Evolutionary conservation across 306 rosid species (phyloP), one percentile per base, ranked within the genome.

Genomic region (Corylus heterophylla): DNA sequence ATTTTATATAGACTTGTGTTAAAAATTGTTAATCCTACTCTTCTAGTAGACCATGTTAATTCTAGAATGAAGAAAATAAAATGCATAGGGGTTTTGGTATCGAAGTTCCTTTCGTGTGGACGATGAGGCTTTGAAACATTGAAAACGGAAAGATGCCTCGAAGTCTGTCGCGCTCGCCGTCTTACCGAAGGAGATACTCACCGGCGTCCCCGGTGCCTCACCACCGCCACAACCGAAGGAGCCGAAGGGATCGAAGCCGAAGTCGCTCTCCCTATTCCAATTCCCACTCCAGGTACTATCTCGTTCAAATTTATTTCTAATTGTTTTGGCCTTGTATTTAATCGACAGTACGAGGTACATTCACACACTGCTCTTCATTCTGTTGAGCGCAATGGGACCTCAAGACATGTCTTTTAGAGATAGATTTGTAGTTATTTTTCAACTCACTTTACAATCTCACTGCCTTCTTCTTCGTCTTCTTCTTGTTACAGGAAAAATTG

Each of bases 131-230:
- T 58, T 17, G 11, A 17, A 16, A 16, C 12, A 66, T 31, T 1
- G 22, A 31, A 29, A 14, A 7, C 59, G 39, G 17, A 45, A 58
- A 56, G 17, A 89, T 91, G 93, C 87, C 87, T 51, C 89, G 91
- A 29, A 87, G 93, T 74, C 35, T 80, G 58, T 87, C 93, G 17
- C 87, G 89, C 61, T 89, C 91, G 42, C 96, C 93, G 9, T 85
- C 94, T 0, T 64, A 85, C 81, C 63, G 85, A 78, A 54, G 83
- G 80, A 62, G 82, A 74, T 75, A 84, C 84, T 87, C 89, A 12
- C 87, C 73, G 0, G 82, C 73, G 0, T 79, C 90, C 47, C 84
- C 85, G 3, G 25, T 77, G 64, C 69, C 84, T 78, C 89, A 44
- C 17, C 25, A 73, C 42, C 90, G 89, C 50, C 86, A 78, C 61